Conservation (phyloP, 2,329 filamentous ascomycete species). For the Alternaria sp. region DNA sequence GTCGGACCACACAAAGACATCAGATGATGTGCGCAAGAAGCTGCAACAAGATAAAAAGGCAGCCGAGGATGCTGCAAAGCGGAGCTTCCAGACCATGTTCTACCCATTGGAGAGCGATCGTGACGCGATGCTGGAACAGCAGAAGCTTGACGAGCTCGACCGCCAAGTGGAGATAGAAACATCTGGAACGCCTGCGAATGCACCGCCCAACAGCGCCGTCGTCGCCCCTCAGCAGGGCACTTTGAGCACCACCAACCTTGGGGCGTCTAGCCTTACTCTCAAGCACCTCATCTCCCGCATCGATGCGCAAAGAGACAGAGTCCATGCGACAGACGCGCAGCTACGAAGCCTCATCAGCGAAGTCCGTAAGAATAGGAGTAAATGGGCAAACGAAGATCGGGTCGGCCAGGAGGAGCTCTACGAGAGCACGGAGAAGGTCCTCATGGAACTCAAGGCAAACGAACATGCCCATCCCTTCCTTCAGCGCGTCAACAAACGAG, state of each 20-base stretch:
- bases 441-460: slow-evolving; percentile 96
- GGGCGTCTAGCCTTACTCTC: slow-evolving; percentile 92
- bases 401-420: slow-evolving; percentile 98
- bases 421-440: slow-evolving; percentile 93
- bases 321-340: slow-evolving; percentile 91
- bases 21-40: slow-evolving; percentile 91
- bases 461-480: slow-evolving; percentile 98
- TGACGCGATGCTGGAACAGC: slow-evolving; percentile 96
- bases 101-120: slow-evolving; percentile 95
- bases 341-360: slow-evolving; percentile 94
- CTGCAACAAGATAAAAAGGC: slow-evolving; percentile 91
- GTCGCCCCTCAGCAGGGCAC: slow-evolving; percentile 79
- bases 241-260: slow-evolving; percentile 91
- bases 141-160: slow-evolving; percentile 95
- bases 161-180: slow-evolving; percentile 96
- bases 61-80: slow-evolving; percentile 87
- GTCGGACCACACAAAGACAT: slow-evolving; percentile 70
- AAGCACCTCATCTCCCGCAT: slow-evolving; percentile 98
- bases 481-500: slow-evolving; percentile 93
- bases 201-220: slow-evolving; percentile 61
- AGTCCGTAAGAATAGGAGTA: slow-evolving; percentile 96
- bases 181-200: slow-evolving; percentile 65
- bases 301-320: slow-evolving; percentile 88
- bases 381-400: slow-evolving; percentile 98
- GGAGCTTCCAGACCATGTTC: slow-evolving; percentile 91